phyloP scores from a whole-genome alignment of 768 basidiomycete species.

The Hericium erinaceus region DNA sequence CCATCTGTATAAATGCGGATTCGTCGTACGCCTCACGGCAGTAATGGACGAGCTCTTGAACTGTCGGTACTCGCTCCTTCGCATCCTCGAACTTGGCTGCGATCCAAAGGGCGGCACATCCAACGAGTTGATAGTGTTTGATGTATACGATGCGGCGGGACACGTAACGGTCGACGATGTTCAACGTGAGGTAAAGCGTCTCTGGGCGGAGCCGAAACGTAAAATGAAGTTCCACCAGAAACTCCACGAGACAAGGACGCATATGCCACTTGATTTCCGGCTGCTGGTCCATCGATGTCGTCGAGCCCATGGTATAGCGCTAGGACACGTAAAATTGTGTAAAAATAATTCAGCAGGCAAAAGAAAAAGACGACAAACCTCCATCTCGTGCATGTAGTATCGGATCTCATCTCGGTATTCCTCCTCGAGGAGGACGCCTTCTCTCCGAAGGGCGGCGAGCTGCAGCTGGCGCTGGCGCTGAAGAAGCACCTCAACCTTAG shows the following conservation, averaged over 20 bases:
- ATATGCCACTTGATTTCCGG: slow-evolving; percentile 99
- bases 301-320: slow-evolving; percentile 84
- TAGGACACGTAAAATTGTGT: slow-evolving; percentile 23
- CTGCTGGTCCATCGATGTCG: slow-evolving; percentile 96
- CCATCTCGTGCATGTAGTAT: slow-evolving; percentile 95
- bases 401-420: slow-evolving; percentile 93
- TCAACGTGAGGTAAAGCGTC: slow-evolving; percentile 95
- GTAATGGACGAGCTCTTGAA: slow-evolving; percentile 88
- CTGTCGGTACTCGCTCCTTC: slow-evolving; percentile 94
- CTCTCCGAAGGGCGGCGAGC: slow-evolving; percentile 56
- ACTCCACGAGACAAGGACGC: slow-evolving; percentile 97
- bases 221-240: slow-evolving; percentile 97
- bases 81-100: slow-evolving; percentile 99
- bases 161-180: slow-evolving; percentile 98
- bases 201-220: slow-evolving; percentile 96
- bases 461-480: slow-evolving; percentile 66
- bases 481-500: slow-evolving; percentile 48
- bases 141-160: slow-evolving; percentile 97
- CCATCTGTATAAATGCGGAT: slow-evolving; percentile 98
- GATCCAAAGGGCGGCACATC: slow-evolving; percentile 97
- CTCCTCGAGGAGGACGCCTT: slow-evolving; percentile 80
- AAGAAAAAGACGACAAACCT: slow-evolving; percentile 53
- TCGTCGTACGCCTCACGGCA: slow-evolving; percentile 97
- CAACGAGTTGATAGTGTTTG: slow-evolving; percentile 98
- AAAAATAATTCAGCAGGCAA: not conserved